phyloP scores from a whole-genome alignment of 2,329 filamentous ascomycete genomes.

The Penicillium sp. region DNA sequence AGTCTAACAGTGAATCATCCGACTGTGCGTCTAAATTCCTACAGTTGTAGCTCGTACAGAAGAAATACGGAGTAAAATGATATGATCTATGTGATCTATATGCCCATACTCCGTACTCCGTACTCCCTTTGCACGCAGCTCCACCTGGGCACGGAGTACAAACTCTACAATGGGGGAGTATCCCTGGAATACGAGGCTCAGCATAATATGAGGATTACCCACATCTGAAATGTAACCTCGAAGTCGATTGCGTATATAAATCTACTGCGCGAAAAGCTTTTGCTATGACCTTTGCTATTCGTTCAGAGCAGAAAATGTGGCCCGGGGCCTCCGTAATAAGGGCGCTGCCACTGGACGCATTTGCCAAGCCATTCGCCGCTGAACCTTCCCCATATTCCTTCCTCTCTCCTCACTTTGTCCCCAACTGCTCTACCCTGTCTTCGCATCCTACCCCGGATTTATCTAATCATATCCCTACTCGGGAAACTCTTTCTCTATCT shows the following conservation, averaged over 20 bases:
- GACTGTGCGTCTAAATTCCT: conserved; percentile 7
- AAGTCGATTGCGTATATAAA: background rate
- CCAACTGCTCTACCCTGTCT: conserved; percentile 10
- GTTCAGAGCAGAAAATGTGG: background rate
- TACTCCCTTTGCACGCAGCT: background rate
- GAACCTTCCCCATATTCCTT: conserved; percentile 34
- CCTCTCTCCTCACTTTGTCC: conserved; percentile 20
- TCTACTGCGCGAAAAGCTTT: too few species aligned
- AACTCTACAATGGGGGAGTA: background rate
- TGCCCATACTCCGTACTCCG: background rate
- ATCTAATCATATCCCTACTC: conserved; percentile 7
- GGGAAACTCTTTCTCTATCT: conserved; percentile 8
- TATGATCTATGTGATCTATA: background rate
- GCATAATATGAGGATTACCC: background rate
- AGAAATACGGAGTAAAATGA: background rate
- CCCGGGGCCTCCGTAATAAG: conserved; percentile 13
- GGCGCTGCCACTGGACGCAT: conserved; percentile 16
- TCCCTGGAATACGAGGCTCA: background rate
- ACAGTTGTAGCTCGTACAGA: background rate
- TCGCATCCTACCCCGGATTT: background rate
- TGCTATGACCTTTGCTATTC: too few species aligned
- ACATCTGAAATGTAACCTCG: background rate
- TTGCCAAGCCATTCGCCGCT: conserved; percentile 33
- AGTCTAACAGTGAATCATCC: conserved; percentile 4
- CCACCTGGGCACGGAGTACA: too few species aligned